Conservation (phyloP, 352 stramenopile species). For the Phytophthora europaea region DNA sequence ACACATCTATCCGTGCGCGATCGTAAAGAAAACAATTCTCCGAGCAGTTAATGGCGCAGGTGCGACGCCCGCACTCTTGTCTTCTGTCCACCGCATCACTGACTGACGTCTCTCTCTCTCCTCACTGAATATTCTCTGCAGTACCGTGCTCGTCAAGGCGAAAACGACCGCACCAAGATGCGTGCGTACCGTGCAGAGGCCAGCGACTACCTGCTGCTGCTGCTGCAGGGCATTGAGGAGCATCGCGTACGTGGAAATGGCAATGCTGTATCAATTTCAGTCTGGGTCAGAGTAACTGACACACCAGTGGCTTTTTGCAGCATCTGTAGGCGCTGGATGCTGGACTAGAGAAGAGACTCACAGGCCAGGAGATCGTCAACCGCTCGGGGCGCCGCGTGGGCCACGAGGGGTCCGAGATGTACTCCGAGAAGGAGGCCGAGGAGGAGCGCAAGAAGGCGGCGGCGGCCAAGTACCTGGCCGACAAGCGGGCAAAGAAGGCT, state of each 20-base stretch:
- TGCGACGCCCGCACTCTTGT: conserved; percentile 23
- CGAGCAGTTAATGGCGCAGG: conserved; percentile 79
- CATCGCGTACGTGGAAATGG: conserved; percentile 61
- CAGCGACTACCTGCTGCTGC: conserved; percentile 70
- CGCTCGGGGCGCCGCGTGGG: conserved; percentile 81
- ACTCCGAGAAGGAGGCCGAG: conserved; percentile 78
- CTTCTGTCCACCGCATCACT: conserved; percentile 1
- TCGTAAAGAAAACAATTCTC: conserved; percentile 79
- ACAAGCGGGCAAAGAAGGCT: conserved; percentile 59
- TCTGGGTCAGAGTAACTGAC: conserved; percentile 7
- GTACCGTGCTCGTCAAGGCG: conserved; percentile 78
- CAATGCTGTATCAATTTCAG: not conserved
- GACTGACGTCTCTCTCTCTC: conserved; percentile 9
- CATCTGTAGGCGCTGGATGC: conserved; percentile 80
- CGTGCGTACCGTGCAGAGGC: conserved; percentile 75
- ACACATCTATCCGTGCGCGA: conserved; percentile 45
- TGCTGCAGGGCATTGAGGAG: conserved; percentile 77
- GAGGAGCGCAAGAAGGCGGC: conserved; percentile 46
- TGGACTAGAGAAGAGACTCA: conserved; percentile 74
- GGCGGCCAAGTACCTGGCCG: conserved; percentile 64
- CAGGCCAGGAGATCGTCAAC: conserved; percentile 78
- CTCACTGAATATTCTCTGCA: conserved; percentile 25
- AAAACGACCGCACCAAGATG: conserved; percentile 81
- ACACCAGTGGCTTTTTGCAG: conserved; percentile 35
- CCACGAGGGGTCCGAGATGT: conserved; percentile 81